Evolutionary conservation across 345 rosid species (phyloP), one percentile per base, ranked within the genome.

Genomic region (Gynandropsis gynandra): DNA sequence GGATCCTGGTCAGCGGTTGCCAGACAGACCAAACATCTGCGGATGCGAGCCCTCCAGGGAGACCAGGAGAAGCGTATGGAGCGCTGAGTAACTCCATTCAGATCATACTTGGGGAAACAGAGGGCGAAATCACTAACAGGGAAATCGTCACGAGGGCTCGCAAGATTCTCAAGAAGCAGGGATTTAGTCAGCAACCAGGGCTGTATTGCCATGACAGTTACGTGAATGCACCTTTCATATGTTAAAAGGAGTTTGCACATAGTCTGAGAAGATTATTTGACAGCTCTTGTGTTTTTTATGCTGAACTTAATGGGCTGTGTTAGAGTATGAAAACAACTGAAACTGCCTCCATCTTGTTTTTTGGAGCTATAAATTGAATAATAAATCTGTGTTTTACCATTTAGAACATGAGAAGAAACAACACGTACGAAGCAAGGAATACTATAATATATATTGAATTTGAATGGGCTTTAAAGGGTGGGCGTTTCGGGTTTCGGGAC

Each of bases 21-120:
- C 98, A 92, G 69, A 79, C 84, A 3, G 69, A 87, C 66, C 86
- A 92, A 73, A 84, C 95, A 34, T 92, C 98, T 15, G 98, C 98
- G 0, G 98, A 92, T 32, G 96, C 96, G 8, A 80, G 74, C 49
- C 95, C 92, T 18, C 37, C 62, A 0, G 95, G 87, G 12, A 64
- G 75, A 12, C 33, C 89, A 16, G 55, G 60, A 1, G 68, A 63
- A 65, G 83, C 96, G 36, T 82, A 84, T 56, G 98, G 98, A 49
- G 98, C 96, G 43, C 78, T 84, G n/a, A 92, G 78, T 70, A 87
- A 92, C 52, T 95, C 77, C 17, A 74, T 92, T 41, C 98, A 92
- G 76, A 69, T 65, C 10, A 74, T 87, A 52, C 55, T 92, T 15
- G 78, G 65, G 0, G 79, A 84, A 38, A 21, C 83, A 1, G 79